Evolutionary conservation across 2,329 filamentous ascomycete species (phyloP), one percentile per base, ranked within the genome.

Genomic region (Aspergillus sp.): DNA sequence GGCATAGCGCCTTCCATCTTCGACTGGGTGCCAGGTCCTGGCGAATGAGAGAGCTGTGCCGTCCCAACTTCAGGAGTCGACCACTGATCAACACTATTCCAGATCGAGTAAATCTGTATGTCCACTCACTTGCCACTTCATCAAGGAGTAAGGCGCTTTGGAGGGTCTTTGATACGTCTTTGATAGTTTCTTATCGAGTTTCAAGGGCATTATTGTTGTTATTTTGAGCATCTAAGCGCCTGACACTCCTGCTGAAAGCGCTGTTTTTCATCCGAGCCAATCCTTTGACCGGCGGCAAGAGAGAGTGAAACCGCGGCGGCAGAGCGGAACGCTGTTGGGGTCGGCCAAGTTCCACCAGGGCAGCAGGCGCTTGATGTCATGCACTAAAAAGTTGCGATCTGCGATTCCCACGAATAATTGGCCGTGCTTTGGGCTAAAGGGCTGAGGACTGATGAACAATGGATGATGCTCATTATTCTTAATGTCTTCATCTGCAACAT

Each of bases 331-430:
- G 62, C 62, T 30, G 30, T 53, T 57, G 43, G 43, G 47, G 50
- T 46, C 53, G 62, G 59, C 62, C 64, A 62, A 60, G 73, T 76
- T 75, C 74, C 72, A 19, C 19, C 19, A 1, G 19, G 19, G 19
- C 19, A 74, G 66, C 59, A 71, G 65, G 71, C 74, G 74, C 74
- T 66, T 75, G 74, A 76, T 76, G 72, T 76, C 73, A 76, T 74
- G 48, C 47, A 52, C 55, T 57, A 57, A 57, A 65, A 45, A 28
- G 45, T 28, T 54, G 28, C 45, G 61, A 66, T 66, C 66, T 54
- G 59, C 56, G 59, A 63, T 66, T 70, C 57, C 65, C 69, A 71
- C 69, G 68, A 73, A 72, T 69, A 61, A 70, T 64, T 64, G 65
- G 67, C 64, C n/a, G 48, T 15, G 23, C 22, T 28, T 57, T 34